These are phyloP conservation scores for Akanthomyces muscarius DNA, from an alignment of 2,329 filamentous ascomycete species.

Conservation along the genomic window DNA sequence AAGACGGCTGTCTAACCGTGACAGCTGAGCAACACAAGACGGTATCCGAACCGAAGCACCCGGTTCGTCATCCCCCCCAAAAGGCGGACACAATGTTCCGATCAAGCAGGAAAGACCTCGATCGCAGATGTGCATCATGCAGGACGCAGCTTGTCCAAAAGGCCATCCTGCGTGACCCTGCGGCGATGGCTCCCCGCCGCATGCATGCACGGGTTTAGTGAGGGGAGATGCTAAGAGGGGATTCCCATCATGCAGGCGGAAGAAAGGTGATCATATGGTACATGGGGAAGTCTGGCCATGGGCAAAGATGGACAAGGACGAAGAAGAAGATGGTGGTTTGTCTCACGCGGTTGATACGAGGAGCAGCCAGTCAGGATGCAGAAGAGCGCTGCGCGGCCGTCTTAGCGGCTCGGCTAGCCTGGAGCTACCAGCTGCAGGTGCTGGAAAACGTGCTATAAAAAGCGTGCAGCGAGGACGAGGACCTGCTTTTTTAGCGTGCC, in stretches of 20 bases:
- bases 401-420: neutral
- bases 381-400: neutral
- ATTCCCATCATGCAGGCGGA: neutral
- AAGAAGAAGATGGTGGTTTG: neutral
- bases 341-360: neutral
- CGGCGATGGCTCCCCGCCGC: neutral
- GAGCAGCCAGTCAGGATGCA: neutral
- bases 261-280: slow-evolving; percentile 1
- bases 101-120: neutral
- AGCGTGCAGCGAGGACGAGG: neutral
- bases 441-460: neutral
- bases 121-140: slow-evolving; percentile 11
- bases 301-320: neutral
- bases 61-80: neutral
- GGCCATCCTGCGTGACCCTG: neutral
- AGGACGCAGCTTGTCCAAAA: neutral
- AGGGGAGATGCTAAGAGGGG: too few species aligned
- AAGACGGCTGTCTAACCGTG: neutral
- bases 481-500: too few species aligned
- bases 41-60: slow-evolving; percentile 1
- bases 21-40: slow-evolving; percentile 2
- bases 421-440: neutral
- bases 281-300: neutral
- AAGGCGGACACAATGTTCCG: slow-evolving; percentile 7
- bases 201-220: too few species aligned